Conservation (phyloP, 2,329 filamentous ascomycete species). For the Colletotrichum ledebouriae region DNA sequence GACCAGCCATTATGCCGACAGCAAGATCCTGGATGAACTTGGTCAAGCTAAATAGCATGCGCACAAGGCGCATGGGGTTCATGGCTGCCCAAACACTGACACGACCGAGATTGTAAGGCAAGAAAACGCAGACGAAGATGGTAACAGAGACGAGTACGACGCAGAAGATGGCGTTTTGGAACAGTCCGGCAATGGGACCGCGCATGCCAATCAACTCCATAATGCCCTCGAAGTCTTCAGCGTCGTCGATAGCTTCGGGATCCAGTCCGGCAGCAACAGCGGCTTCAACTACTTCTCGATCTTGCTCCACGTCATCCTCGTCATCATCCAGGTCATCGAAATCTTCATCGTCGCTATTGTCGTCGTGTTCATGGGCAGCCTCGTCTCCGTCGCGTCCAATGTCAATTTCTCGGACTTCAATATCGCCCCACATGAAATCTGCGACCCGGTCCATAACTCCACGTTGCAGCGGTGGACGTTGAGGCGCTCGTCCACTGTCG, state of each 20-base stretch:
- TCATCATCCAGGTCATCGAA: slow-evolving; percentile 50
- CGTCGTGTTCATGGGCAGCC: slow-evolving; percentile 65
- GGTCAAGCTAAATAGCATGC: slow-evolving; percentile 78
- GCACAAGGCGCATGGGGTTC: slow-evolving; percentile 82
- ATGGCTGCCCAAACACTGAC: slow-evolving; percentile 83
- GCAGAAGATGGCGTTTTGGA: slow-evolving; percentile 97
- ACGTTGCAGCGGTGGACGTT: slow-evolving; percentile 44
- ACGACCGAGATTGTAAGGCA: slow-evolving; percentile 93
- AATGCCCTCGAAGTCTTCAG: slow-evolving; percentile 95
- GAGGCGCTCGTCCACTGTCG: slow-evolving; percentile 31
- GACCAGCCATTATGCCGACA: slow-evolving; percentile 69
- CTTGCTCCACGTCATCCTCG: slow-evolving; percentile 56
- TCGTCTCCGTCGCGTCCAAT: slow-evolving; percentile 52
- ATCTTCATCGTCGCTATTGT: slow-evolving; percentile 55
- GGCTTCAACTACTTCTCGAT: slow-evolving; percentile 72
- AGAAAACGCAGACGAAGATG: slow-evolving; percentile 85
- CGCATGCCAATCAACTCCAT: slow-evolving; percentile 98
- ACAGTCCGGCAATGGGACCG: slow-evolving; percentile 87
- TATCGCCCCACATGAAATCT: slow-evolving; percentile 73
- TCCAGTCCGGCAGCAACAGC: slow-evolving; percentile 79
- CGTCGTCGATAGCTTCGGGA: slow-evolving; percentile 82
- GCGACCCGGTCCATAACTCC: slow-evolving; percentile 61
- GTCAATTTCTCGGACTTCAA: slow-evolving; percentile 56
- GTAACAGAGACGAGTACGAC: slow-evolving; percentile 90
- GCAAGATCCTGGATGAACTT: slow-evolving; percentile 83